Evolutionary conservation across 1,139 yeast genomes (phyloP), one percentile per base, ranked within the genome.

Genomic region (Candida gigantensis): DNA sequence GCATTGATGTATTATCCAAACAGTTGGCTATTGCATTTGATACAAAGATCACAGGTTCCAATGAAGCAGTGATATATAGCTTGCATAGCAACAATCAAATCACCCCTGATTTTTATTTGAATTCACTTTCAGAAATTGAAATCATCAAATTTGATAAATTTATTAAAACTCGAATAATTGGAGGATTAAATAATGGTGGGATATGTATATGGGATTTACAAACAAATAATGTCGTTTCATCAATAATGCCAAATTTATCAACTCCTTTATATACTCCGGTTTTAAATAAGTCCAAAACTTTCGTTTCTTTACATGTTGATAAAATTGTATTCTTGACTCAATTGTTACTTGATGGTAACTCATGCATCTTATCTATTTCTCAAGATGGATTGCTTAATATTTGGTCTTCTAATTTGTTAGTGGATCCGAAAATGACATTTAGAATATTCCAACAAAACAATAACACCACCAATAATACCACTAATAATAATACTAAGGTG

Each of bases 81-180:
- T 40, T 42, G 26, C 57, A 28, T 19, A 25, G 28, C 1, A 3
- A 19, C 5, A 8, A n/a, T n/a, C n/a, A 37, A 10, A 39, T 51
- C 4, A 47, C 58, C 21, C 81, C 84, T 0, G 85, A 80, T 46
- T 72, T 62, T 49, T 65, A 68, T 27, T 66, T 81, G 34, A 60
- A 64, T 13, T 52, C 65, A 39, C 41, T 62, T 4, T 51, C 71
- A 2, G 61, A 79, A 1, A 71, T 77, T 8, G 65, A 78, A 6
- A 63, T 63, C 24, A 59, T 80, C n/a, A 50, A 49, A 29, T 65
- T 69, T 35, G 76, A 66, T 37, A 44, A 42, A 11, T 37, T 72
- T 10, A 59, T 54, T 23, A 49, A 56, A 3, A 42, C 49, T 18
- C 57, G 61, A 32, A 45, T 70, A 1, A 55, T 69, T 19, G 76